A percentile compares a stretch with the other conserved stretches of the same genome.
These are phyloP conservation scores for Coemansia nantahalensis DNA, from an alignment of 192 early-diverging fungal genomes.

Conservation along the genomic window DNA sequence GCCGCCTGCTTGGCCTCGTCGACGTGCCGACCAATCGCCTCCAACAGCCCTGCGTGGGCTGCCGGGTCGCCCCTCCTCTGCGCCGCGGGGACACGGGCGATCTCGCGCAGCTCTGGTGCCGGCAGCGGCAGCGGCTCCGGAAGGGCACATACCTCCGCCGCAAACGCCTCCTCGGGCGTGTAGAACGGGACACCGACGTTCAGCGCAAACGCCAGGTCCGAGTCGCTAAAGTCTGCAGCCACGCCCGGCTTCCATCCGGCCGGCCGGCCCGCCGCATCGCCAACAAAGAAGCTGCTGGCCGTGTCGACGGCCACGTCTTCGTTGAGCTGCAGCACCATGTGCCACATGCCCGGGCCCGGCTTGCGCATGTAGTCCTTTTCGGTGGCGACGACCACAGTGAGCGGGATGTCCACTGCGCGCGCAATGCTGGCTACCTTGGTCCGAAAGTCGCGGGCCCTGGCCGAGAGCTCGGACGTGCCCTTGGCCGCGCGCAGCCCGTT, in stretches of 20 bases:
- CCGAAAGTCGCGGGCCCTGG: conserved; percentile 32
- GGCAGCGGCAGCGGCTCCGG: conserved; percentile 28
- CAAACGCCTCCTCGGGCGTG: conserved; percentile 81
- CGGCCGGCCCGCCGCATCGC: conserved; percentile 89
- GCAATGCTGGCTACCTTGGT: conserved; percentile 73
- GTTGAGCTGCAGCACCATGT: conserved; percentile 32
- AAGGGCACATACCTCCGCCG: conserved; percentile 39
- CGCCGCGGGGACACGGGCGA: conserved; percentile 14
- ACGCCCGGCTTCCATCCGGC: conserved; percentile 59
- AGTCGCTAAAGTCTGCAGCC: conserved; percentile 76
- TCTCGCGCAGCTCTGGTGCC: conserved; percentile 1
- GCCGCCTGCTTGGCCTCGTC: conserved; percentile 20
- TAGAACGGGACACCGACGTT: conserved; percentile 72
- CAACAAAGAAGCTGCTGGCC: conserved; percentile 74
- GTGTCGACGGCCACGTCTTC: conserved; percentile 50
- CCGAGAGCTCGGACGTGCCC: conserved; percentile 13
- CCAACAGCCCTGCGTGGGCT: conserved; percentile 7
- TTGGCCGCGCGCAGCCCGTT: conserved; percentile 18
- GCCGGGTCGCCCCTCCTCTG: neutral
- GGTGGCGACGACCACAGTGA: conserved; percentile 70
- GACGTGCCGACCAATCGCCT: conserved; percentile 20
- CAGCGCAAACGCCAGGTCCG: conserved; percentile 81
- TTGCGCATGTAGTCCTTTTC: conserved; percentile 60
- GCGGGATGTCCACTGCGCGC: conserved; percentile 70
- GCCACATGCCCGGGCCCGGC: conserved; percentile 48